Base-by-base conservation (phyloP, 2,329 filamentous ascomycete genomes). In the Fusarium ramigenum region DNA sequence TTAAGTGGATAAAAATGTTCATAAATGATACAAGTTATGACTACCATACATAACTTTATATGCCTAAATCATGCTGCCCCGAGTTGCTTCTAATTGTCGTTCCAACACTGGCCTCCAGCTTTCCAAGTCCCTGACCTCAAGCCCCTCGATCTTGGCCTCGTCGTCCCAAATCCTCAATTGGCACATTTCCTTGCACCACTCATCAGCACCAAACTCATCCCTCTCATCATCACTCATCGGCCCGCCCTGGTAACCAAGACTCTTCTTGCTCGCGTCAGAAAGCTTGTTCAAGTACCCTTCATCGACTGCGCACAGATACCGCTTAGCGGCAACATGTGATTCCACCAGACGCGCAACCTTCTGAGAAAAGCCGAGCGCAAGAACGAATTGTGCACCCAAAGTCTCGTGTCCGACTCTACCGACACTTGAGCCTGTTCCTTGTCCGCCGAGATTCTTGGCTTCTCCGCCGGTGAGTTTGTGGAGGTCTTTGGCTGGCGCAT, bases 31-130 rank as follows among this genome's bases (percentile, higher is more conserved):
- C 2, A 5, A 4, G 2, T 37, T 10, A 28, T 7, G 18, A 1
- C 7, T 7, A 6, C 0, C 16, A n/a, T 49, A 2, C 9, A 14
- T 1, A 4, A 2, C 1, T 18, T 16, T 2, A 9, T 16, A 4
- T 5, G 0, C 6, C 23, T 39, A 40, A 7, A 28, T 9, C 23
- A n/a, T n/a, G 2, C 12, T 28, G 7, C 23, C 23, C 7, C 18
- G 1, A 4, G 4, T 18, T 9, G 3, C 34, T 28, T 7, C 15
- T 14, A 60, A 21, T 6, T 60, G 57, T 1, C 57, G 21, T 2
- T 60, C 25, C 9, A 60, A 10, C 1, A 5, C 44, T 1, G 25
- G 2, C 1, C 57, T 40, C 44, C 57, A 60, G 21, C 44, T 60
- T 0, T 53, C 44, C 4, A 60, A 14, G 11, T 40, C 18, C 7